Percentiles rank a stretch among this genome's conserved stretches.
Evolutionary conservation across 140 eudicot species (phyloP).

Genomic region (Stevia rebaudiana): DNA sequence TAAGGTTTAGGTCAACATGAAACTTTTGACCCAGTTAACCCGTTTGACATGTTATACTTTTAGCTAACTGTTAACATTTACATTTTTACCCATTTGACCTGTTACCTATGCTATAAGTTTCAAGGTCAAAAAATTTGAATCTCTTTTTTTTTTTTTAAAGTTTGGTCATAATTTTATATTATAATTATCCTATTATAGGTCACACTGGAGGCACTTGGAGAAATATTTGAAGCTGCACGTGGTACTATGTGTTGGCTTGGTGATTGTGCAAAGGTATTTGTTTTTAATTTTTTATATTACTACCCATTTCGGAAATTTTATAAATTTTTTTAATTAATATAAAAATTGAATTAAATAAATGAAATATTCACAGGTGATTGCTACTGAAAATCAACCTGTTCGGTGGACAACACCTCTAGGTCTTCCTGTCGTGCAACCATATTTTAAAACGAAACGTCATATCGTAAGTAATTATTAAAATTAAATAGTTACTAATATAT

Average conservation of each 20-base stretch:
- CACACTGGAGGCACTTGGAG: conserved; percentile 86
- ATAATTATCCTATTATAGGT: conserved; percentile 39
- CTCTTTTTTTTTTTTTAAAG: not conserved
- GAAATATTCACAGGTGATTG: conserved; percentile 59
- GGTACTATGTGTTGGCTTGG: conserved; percentile 97
- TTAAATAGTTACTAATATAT: not conserved
- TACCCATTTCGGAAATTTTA: not conserved
- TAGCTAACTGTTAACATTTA: not conserved
- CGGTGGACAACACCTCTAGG: conserved; percentile 96
- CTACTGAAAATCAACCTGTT: conserved; percentile 87
- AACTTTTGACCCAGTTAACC: not conserved
- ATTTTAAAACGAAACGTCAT: conserved; percentile 77
- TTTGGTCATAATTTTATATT: conserved; percentile 9
- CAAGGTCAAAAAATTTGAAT: not conserved
- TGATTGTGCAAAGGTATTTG: conserved; percentile 85
- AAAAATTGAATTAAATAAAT: not conserved
- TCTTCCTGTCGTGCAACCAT: conserved; percentile 94
- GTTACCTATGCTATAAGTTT: not conserved
- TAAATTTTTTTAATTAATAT: not conserved
- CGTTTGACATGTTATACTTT: not conserved
- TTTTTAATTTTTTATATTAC: conserved; percentile 3
- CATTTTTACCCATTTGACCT: not conserved
- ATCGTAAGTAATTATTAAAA: conserved; percentile 40
- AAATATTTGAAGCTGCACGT: conserved; percentile 90
- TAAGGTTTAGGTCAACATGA: not conserved